phyloP scores from a whole-genome alignment of 805 yeast species.

The Schwanniomyces yamadae region DNA sequence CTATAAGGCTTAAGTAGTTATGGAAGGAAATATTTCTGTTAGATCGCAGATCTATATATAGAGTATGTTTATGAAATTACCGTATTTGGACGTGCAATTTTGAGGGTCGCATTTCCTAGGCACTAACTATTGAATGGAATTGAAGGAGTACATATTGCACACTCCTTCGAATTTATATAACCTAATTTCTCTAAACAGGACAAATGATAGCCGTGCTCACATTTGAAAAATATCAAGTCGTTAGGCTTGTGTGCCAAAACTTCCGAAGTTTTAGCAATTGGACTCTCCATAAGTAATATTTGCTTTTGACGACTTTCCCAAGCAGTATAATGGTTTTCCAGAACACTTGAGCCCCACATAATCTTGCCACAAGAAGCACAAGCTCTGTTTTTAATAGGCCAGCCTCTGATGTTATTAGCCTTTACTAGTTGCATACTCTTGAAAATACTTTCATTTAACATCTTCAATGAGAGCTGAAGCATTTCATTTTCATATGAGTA shows the following conservation, averaged over 20 bases:
- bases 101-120: too few relatives aligned
- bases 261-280: conserved; percentile 5
- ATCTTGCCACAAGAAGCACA: conserved; percentile 78
- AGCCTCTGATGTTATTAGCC: conserved; percentile 51
- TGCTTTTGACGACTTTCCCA: conserved; percentile 52
- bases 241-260: conserved; percentile 16
- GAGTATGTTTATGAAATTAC: too few relatives aligned
- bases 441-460: conserved; percentile 58
- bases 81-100: too few relatives aligned
- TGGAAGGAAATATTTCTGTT: too few relatives aligned
- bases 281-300: conserved; percentile 4
- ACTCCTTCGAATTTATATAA: conserved; percentile 14
- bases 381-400: conserved; percentile 47
- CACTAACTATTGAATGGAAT: too few relatives aligned
- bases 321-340: conserved; percentile 46
- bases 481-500: conserved; percentile 64
- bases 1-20: too few relatives aligned
- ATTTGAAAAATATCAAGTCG: conserved; percentile 55
- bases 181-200: conserved; percentile 51
- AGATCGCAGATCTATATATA: too few relatives aligned
- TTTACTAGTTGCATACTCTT: conserved; percentile 45
- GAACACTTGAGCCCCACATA: conserved; percentile 67
- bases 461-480: conserved; percentile 47
- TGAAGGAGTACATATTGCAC: conserved; percentile 26
- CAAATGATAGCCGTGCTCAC: conserved; percentile 65